Evolutionary conservation across 2,329 filamentous ascomycete species (phyloP).

Genomic region (Coniella vitis): DNA sequence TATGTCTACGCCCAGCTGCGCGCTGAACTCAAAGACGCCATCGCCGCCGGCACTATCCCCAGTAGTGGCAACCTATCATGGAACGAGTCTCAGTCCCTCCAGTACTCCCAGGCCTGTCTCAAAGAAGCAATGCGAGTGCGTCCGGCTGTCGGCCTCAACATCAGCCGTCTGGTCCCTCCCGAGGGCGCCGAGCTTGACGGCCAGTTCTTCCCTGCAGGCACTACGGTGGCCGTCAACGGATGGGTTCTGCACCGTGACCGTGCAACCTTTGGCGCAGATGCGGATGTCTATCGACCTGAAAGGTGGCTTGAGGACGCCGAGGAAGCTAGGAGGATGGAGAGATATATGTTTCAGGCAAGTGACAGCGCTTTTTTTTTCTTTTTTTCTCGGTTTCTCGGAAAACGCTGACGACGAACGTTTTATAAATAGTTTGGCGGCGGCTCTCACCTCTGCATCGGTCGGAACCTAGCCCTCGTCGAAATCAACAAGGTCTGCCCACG

Average conservation of each 20-base stretch:
- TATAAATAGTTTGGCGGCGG: constrained; percentile 44
- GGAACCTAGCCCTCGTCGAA: constrained; percentile 48
- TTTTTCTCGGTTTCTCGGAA: too few species aligned
- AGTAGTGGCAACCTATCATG: constrained; percentile 38
- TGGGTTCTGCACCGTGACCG: constrained; percentile 46
- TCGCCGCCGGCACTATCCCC: constrained; percentile 27
- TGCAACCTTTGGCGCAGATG: constrained; percentile 42
- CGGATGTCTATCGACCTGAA: constrained; percentile 46
- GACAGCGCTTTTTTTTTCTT: neutral
- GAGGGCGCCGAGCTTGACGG: constrained; percentile 47
- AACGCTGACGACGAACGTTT: too few species aligned
- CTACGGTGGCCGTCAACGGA: constrained; percentile 45
- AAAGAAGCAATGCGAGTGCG: constrained; percentile 50
- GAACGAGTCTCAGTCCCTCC: constrained; percentile 39
- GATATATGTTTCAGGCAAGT: constrained; percentile 49
- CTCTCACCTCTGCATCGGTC: constrained; percentile 47
- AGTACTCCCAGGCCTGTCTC: constrained; percentile 51
- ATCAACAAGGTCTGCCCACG: constrained; percentile 54
- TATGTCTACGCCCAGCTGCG: constrained; percentile 33
- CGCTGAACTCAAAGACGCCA: constrained; percentile 38
- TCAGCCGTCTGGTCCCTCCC: constrained; percentile 43
- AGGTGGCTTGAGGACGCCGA: constrained; percentile 45
- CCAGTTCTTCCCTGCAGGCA: constrained; percentile 43
- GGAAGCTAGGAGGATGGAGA: constrained; percentile 39
- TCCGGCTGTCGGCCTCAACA: constrained; percentile 49